Conservation (phyloP, 164 flowering plant species). For the Malania oleifera region DNA sequence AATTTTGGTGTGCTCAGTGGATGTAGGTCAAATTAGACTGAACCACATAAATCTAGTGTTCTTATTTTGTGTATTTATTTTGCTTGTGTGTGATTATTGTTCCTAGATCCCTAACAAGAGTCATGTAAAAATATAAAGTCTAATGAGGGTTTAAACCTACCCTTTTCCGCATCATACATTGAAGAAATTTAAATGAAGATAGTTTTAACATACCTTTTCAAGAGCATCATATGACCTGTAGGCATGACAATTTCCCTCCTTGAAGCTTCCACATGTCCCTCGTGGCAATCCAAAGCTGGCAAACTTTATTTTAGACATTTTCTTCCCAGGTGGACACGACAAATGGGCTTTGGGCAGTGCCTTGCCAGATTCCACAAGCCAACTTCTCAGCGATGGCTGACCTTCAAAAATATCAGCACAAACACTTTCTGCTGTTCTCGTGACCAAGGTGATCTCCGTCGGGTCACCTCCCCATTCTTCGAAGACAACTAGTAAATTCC, state of each 20-base stretch:
- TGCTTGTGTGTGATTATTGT: too few relatives aligned
- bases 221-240: slow-evolving; percentile 42
- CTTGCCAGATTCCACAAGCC: slow-evolving; percentile 25
- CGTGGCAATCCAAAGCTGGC: slow-evolving; percentile 57
- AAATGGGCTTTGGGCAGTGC: slow-evolving; percentile 44
- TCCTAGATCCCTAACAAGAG: too few relatives aligned
- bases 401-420: slow-evolving; percentile 48
- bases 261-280: slow-evolving; percentile 52
- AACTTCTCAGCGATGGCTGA: slow-evolving; percentile 38
- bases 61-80: too few relatives aligned
- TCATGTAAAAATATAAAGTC: too few relatives aligned
- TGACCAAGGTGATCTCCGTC: slow-evolving; percentile 39
- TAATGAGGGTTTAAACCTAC: too few relatives aligned
- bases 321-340: slow-evolving; percentile 41
- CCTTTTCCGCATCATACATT: too few relatives aligned
- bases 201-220: slow-evolving; percentile 26
- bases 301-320: slow-evolving; percentile 46
- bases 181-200: background rate
- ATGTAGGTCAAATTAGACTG: too few relatives aligned
- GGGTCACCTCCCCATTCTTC: slow-evolving; percentile 85
- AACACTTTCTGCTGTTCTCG: slow-evolving; percentile 32
- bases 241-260: slow-evolving; percentile 50
- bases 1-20: too few relatives aligned
- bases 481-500: slow-evolving; percentile 55
- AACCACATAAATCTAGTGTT: too few relatives aligned